phyloP scores from a whole-genome alignment of 495 filamentous ascomycete species.

The Penicillium diatomitis region DNA sequence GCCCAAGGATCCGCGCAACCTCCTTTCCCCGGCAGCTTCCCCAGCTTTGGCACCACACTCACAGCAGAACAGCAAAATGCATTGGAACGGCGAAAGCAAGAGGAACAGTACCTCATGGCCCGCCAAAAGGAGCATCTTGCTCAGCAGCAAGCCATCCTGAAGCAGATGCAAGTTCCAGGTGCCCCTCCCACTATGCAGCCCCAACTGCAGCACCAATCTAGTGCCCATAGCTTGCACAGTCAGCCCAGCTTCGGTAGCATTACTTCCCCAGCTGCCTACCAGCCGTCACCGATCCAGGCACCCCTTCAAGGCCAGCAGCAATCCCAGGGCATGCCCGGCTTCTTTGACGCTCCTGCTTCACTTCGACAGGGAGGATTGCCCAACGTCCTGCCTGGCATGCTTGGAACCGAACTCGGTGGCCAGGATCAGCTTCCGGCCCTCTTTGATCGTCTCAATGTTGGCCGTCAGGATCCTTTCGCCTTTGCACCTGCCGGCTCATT shows the following conservation, averaged over 20 bases:
- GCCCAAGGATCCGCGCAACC: constrained; percentile 64
- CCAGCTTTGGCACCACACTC: constrained; percentile 93
- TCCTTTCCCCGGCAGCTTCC: constrained; percentile 91
- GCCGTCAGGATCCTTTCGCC: constrained; percentile 42
- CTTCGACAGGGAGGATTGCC: constrained; percentile 31
- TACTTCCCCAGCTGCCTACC: constrained; percentile 69
- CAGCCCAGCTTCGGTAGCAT: constrained; percentile 93
- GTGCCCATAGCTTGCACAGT: constrained; percentile 89
- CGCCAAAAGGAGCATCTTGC: constrained; percentile 88
- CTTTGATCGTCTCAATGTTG: constrained; percentile 51
- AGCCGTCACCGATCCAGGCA: constrained; percentile 63
- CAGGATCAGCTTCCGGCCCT: constrained; percentile 54
- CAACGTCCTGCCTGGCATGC: constrained; percentile 40
- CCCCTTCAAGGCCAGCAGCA: constrained; percentile 49
- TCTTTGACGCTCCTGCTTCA: constrained; percentile 57
- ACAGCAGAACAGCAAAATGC: constrained; percentile 98
- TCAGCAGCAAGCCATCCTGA: constrained; percentile 72
- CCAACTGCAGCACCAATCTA: constrained; percentile 81
- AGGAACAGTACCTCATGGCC: constrained; percentile 94
- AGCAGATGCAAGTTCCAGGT: constrained; percentile 61
- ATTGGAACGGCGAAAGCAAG: constrained; percentile 89
- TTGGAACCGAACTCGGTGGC: constrained; percentile 39
- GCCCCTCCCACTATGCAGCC: constrained; percentile 39
- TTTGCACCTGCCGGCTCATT: constrained; percentile 41
- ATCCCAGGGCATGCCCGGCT: constrained; percentile 42